A percentile compares a stretch with the other conserved stretches of the same genome.
Conservation (phyloP, 345 rosid species). For the Corymbia maculata region DNA sequence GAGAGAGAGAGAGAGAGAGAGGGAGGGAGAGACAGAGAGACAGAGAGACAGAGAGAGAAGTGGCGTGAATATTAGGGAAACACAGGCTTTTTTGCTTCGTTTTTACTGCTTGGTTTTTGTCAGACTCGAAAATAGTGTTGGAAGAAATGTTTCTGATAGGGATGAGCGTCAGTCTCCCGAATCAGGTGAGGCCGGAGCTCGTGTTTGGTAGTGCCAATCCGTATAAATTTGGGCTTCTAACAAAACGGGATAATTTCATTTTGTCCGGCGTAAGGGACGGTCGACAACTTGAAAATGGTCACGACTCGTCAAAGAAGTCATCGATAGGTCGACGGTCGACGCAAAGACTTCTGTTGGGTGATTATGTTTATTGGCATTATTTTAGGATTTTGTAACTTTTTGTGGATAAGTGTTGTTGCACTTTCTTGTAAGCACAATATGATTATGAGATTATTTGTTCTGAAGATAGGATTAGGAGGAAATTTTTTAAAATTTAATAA, state of each 20-base stretch:
- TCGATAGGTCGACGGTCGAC: neutral
- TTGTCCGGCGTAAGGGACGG: neutral
- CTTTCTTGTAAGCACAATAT: neutral
- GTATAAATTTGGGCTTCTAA: neutral
- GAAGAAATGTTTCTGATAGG: neutral
- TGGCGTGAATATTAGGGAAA: constrained; percentile 11
- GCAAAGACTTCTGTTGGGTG: neutral
- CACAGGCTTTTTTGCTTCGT: neutral
- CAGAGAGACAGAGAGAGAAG: constrained; percentile 18
- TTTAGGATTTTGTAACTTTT: neutral
- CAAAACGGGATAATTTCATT: neutral
- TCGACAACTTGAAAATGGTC: neutral
- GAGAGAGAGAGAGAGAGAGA: constrained; percentile 3
- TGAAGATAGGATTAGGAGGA: neutral
- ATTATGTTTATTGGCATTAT: neutral
- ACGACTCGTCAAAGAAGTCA: neutral
- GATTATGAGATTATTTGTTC: neutral
- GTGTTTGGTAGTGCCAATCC: neutral
- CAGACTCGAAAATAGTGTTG: neutral
- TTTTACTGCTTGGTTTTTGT: neutral
- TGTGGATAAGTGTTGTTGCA: neutral
- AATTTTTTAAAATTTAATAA: neutral
- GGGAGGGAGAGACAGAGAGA: neutral
- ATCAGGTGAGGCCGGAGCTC: neutral
- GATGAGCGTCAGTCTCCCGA: neutral